Base-by-base conservation (phyloP, 345 rosid species). In the Arabis hirsuta region DNA sequence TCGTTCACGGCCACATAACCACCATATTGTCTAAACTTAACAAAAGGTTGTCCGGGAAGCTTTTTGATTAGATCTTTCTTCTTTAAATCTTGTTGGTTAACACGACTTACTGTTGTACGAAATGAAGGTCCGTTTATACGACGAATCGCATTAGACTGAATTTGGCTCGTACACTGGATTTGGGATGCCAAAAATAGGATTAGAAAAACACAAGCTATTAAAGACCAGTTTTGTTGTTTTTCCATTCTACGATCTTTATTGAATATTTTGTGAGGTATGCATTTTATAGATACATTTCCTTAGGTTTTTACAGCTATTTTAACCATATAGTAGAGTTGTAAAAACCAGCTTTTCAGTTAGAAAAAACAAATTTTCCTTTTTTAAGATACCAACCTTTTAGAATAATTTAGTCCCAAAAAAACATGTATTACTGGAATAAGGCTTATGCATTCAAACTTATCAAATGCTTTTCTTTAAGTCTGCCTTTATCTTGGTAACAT, bases 11-110 rank as follows among this genome's bases (percentile, higher is more conserved):
- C 76, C 6, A 91, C 83, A 70, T 84, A 87, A 1, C 93, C 93
- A 2, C 88, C 86, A 13, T 79, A 86, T 11, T 91, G 96, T 6
- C 68, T 53, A 19, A 87, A 86, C 12, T 19, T 34, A 2, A 84
- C 85, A 1, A 2, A 24, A 1, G 96, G 88, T 22, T 87, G 89
- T 44, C 93, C 86, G 0, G 93, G 91, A 47, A 91, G 47, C 3
- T 43, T 79, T 5, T 7, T 10, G 22, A 87, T 89, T 24, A 73
- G 77, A 31, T 88, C 96, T 4, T 60, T 75, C 60, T 89, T 88
- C 51, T 85, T 89, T 36, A 54, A 2, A 4, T 38, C 29, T 53
- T 52, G 26, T 39, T 52, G 61, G 14, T 13, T 52, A 4, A 38
- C 16, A 34, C 53, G n/a, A 19, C 27, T 60, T 20, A 9, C 4